Conservation (phyloP, 176 grass and related monocot species). For the Elaeis guineensis region DNA sequence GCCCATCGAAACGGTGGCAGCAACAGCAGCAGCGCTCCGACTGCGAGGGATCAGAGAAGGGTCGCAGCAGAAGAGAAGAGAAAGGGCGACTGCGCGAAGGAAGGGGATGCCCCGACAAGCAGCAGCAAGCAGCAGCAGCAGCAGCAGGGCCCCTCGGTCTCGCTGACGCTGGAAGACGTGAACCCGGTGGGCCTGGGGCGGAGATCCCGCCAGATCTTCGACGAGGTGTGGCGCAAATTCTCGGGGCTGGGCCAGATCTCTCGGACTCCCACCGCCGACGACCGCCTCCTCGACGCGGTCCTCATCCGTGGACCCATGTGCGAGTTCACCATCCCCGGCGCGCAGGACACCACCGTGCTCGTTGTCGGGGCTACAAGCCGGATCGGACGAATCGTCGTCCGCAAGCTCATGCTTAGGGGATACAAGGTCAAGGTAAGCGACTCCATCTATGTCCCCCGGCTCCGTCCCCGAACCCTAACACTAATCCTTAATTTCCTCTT, state of each 20-base stretch:
- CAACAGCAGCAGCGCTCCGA: too few species aligned
- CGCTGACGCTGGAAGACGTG: constrained; percentile 49
- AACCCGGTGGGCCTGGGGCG: constrained; percentile 86
- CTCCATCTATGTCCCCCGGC: not conserved
- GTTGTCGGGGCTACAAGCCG: constrained; percentile 84
- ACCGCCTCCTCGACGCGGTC: constrained; percentile 17
- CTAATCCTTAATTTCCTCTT: not conserved
- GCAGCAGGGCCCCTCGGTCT: too few species aligned
- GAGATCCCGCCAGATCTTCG: constrained; percentile 78
- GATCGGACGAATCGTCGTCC: constrained; percentile 83
- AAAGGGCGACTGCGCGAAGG: too few species aligned
- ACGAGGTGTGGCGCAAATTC: constrained; percentile 98
- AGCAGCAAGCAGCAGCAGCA: too few species aligned
- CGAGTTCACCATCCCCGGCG: constrained; percentile 83
- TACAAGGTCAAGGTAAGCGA: constrained; percentile 81
- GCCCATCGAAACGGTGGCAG: too few species aligned
- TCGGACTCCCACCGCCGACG: constrained; percentile 37
- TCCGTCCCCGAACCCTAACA: not conserved
- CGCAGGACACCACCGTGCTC: constrained; percentile 87
- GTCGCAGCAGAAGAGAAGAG: too few species aligned
- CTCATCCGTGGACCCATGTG: constrained; percentile 78
- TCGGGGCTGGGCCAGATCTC: constrained; percentile 94
- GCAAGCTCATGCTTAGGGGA: constrained; percentile 93
- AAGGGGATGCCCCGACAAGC: too few species aligned
- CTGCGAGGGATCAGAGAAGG: too few species aligned